Base-by-base conservation (phyloP, 1,284 basidiomycete genomes). In the Rhodotorula sp. region DNA sequence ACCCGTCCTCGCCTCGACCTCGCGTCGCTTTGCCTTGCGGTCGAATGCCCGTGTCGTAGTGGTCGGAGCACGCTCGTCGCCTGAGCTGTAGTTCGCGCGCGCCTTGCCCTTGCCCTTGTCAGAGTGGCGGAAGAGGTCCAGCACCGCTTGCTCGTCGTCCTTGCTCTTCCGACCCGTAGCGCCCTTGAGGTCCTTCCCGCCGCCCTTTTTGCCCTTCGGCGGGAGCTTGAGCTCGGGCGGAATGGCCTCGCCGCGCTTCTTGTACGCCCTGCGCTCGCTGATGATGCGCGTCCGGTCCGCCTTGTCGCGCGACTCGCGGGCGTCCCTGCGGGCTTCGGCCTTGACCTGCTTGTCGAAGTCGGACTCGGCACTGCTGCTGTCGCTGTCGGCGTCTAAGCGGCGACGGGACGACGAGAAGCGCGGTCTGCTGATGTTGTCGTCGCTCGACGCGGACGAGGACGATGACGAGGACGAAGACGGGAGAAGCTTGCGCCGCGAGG, bases 21-120 rank as follows among this genome's bases (percentile, higher is more conserved):
- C 69, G n/a, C 5, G 41, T 25, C 59, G 60, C 54, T 63, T 71
- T 34, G 49, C 44, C 16, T 44, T 61, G 49, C 55, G 64, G 27
- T 56, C 56, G n/a, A 64, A 50, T 19, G 67, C 60, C 61, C 63
- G 58, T 19, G 19, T 61, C 44, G 68, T 68, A n/a, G 50, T 50
- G 21, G 25, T 45, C 17, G 21, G 25, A 0, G 8, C 44, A 25
- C 23, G 50, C 9, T 49, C 63, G n/a, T 56, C 49, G 16, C 55
- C 55, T 41, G 42, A n/a, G 41, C 61, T 65, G 21, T 49, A 5
- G 5, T 5, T 34, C 34, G 34, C 55, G 4, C 23, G 50, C 23
- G 54, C 53, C 64, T 45, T 48, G 10, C 60, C 53, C 42, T 55
- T 61, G 17, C 54, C 62, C 25, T 61, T 58, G 25, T 19, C 4